These are phyloP conservation scores for Neurospora crassa DNA, from an alignment of 2,329 filamentous ascomycete species.

Conservation along the genomic window DNA sequence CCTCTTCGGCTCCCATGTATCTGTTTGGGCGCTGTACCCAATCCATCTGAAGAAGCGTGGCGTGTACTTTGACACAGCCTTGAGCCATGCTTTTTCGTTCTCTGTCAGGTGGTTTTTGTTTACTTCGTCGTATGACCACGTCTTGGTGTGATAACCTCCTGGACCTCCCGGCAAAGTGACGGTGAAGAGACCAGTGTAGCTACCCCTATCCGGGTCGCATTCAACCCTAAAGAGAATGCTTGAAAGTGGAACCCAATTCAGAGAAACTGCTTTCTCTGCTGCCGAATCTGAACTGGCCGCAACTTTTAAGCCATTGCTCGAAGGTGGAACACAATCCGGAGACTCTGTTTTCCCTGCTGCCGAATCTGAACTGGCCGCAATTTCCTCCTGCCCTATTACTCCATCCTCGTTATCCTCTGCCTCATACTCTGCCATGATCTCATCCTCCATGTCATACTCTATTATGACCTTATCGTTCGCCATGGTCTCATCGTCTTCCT, in stretches of 20 bases:
- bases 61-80: rapidly evolving
- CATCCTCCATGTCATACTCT: neutral
- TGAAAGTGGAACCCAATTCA: neutral
- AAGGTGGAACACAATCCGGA: neutral
- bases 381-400: too few relatives aligned
- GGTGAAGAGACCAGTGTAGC: neutral
- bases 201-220: neutral
- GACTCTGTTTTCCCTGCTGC: neutral
- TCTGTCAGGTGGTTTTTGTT: neutral
- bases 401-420: neutral
- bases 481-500: neutral
- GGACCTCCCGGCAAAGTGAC: neutral
- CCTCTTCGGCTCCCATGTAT: neutral
- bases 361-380: neutral
- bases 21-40: neutral
- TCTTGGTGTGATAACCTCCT: neutral
- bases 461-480: too few relatives aligned
- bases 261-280: neutral
- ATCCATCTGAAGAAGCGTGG: rapidly evolving
- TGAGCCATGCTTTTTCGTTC: neutral
- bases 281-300: neutral
- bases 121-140: neutral
- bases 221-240: neutral
- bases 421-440: neutral
- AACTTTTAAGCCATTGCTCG: neutral